phyloP scores from a whole-genome alignment of 2,329 filamentous ascomycete species.

The Ophiocordyceps polyrhachis-furcata region DNA sequence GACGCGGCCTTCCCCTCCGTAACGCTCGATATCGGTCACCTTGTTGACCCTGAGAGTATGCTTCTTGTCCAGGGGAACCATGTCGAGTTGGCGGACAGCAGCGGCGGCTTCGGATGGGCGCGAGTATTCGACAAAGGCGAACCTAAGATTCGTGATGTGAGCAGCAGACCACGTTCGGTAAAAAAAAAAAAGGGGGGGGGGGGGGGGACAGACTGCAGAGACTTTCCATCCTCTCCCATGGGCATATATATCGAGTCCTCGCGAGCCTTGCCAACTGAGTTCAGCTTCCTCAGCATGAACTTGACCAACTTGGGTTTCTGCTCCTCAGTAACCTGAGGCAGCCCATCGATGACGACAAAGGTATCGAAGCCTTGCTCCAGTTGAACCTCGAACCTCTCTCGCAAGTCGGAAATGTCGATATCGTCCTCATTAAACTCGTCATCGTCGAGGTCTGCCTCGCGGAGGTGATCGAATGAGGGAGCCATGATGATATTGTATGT shows the following conservation, averaged over 20 bases:
- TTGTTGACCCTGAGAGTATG: slow-evolving; percentile 95
- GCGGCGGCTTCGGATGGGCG: slow-evolving; percentile 76
- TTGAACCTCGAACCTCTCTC: slow-evolving; percentile 88
- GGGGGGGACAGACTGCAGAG: slow-evolving; percentile 48
- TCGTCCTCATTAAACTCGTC: slow-evolving; percentile 84
- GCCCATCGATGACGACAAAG: slow-evolving; percentile 89
- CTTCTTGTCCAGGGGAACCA: slow-evolving; percentile 82
- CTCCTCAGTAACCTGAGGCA: slow-evolving; percentile 75
- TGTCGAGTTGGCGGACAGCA: slow-evolving; percentile 75
- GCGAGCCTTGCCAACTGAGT: slow-evolving; percentile 62
- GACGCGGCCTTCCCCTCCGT: slow-evolving; percentile 79
- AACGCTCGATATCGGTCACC: slow-evolving; percentile 92
- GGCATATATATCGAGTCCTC: slow-evolving; percentile 92
- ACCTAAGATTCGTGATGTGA: slow-evolving; percentile 31
- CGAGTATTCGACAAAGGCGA: slow-evolving; percentile 93
- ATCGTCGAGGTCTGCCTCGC: slow-evolving; percentile 72
- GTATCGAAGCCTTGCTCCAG: slow-evolving; percentile 91
- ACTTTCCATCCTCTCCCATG: slow-evolving; percentile 69
- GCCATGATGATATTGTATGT: slow-evolving; percentile 52
- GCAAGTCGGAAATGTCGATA: slow-evolving; percentile 85
- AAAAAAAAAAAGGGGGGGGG: neutral
- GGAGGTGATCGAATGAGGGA: slow-evolving; percentile 71
- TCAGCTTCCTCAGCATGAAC: slow-evolving; percentile 87
- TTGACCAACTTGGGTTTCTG: slow-evolving; percentile 90
- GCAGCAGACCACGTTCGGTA: neutral